Base-by-base conservation (phyloP, 1,284 basidiomycete species). In the Ganoderma lucidum region DNA sequence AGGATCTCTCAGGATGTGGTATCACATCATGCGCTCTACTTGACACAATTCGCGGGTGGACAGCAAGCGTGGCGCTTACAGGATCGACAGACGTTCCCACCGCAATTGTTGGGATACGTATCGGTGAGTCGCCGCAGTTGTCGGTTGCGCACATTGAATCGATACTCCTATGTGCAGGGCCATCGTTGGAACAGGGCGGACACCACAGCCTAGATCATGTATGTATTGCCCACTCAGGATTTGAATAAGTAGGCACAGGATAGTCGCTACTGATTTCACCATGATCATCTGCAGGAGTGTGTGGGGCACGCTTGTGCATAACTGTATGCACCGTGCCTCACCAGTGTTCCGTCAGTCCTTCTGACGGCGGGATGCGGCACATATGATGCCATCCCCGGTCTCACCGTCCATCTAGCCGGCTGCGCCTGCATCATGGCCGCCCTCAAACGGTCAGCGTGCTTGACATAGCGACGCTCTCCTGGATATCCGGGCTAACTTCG, bases 401-500 rank as follows among this genome's bases (percentile, higher is more conserved):
- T 51, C 48, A 51, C 48, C 48, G 23, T 48, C n/a, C n/a, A 48
- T 48, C 44, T 48, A 48, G 45, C 23, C 48, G 48, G 48, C 14
- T 19, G 56, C 23, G 56, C 15, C 37, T 59, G 37, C 58, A 32
- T 39, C 59, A 15, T 39, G 15, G 23, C 19, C 6, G 39, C 39
- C 59, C 14, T 41, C 59, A 42, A 37, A 37, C 9, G 37, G 59
- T 61, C 59, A 61, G 59, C 39, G 39, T 42, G 14, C n/a, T 28
- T 44, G 59, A 61, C 59, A 61, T 10, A 44, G 59, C 59, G 23
- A 61, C 42, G 59, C 59, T 42, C 39, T 61, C 39, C 41, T 44
- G 6, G 10, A 61, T 41, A 8, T 61, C 6, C 19, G 37, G 58
- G 17, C 48, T 9, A 51, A 23, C 2, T 23, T 28, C n/a, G 10